These are phyloP conservation scores for Debaryomyces sp. DNA, from an alignment of 1,139 yeast species.

Conservation along the genomic window DNA sequence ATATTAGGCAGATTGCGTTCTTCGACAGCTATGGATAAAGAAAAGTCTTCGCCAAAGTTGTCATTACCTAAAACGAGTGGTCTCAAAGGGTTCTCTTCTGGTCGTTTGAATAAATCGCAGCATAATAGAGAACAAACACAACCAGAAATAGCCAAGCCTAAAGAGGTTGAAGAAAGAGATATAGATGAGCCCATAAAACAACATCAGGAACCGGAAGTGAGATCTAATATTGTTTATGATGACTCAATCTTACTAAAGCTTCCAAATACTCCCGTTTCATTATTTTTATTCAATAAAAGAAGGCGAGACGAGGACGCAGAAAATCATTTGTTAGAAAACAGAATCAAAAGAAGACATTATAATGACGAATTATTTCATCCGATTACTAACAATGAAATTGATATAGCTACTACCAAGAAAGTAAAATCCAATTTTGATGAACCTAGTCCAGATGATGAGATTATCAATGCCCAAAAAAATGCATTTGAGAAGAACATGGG, in stretches of 20 bases:
- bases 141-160: background rate
- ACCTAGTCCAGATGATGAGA: constrained; percentile 85
- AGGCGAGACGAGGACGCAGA: constrained; percentile 7
- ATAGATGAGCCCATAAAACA: background rate
- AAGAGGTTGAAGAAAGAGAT: background rate
- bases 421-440: constrained; percentile 58
- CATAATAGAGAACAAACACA: background rate
- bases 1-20: constrained; percentile 22
- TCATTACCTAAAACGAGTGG: background rate
- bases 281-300: constrained; percentile 19
- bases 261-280: constrained; percentile 22
- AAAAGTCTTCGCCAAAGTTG: background rate
- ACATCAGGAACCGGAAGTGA: background rate
- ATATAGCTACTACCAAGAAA: constrained; percentile 44
- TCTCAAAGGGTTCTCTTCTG: background rate
- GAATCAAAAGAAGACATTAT: constrained; percentile 27
- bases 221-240: constrained; percentile 20
- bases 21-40: background rate
- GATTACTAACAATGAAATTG: constrained; percentile 51
- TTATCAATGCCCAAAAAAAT: constrained; percentile 60
- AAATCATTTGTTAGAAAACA: constrained; percentile 15
- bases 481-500: constrained; percentile 49
- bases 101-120: background rate
- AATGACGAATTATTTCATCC: constrained; percentile 28
- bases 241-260: constrained; percentile 19